phyloP scores from a whole-genome alignment of 1,139 yeast genomes.

The Diutina rugosa region DNA sequence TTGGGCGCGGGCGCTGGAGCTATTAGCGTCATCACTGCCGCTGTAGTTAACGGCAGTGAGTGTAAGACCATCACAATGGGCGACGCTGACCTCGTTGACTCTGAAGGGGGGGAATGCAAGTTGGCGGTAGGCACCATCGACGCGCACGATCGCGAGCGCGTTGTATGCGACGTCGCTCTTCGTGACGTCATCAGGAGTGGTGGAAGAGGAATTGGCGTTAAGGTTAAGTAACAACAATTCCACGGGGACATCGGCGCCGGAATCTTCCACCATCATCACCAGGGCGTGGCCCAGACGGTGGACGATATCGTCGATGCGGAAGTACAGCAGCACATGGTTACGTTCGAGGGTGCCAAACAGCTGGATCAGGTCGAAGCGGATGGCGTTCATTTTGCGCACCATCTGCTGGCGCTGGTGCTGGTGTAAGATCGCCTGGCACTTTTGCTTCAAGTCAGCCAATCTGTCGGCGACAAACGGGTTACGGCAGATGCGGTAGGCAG shows the following conservation, averaged over 20 bases:
- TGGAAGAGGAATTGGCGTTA: neutral
- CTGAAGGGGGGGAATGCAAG: neutral
- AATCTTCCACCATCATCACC: neutral
- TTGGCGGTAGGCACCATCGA: neutral
- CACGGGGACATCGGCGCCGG: neutral
- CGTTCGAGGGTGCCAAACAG: neutral
- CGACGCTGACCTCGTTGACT: neutral
- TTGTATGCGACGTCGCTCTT: neutral
- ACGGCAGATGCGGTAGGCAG: neutral
- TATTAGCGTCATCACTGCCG: neutral
- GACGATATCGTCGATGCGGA: neutral
- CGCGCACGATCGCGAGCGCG: neutral
- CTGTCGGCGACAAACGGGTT: neutral
- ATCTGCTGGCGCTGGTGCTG: neutral
- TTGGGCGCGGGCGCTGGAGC: neutral
- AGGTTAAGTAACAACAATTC: neutral
- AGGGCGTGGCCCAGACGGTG: conserved; percentile 1
- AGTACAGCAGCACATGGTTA: neutral
- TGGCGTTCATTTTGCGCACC: neutral
- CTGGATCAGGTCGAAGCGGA: neutral
- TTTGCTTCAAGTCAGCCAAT: neutral
- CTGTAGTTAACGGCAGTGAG: neutral
- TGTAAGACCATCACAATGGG: neutral
- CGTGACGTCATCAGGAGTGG: neutral
- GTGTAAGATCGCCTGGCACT: neutral